Conservation (phyloP, 1,284 basidiomycete species). For the Leccinum fallax region DNA sequence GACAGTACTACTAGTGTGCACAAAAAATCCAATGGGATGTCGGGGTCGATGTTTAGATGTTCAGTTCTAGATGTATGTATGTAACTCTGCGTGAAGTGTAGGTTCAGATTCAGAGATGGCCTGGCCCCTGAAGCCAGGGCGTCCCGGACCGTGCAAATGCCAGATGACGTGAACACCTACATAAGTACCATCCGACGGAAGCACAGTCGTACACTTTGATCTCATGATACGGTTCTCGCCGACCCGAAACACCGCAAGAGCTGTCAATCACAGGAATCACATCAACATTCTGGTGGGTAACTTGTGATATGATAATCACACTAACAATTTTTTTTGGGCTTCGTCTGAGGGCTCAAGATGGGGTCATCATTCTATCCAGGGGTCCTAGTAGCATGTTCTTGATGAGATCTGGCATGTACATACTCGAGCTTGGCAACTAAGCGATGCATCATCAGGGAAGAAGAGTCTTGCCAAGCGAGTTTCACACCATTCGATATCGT, state of each 20-base stretch:
- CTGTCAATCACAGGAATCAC: background rate
- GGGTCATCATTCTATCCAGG: background rate
- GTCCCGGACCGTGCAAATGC: background rate
- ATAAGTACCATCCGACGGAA: background rate
- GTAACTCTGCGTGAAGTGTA: background rate
- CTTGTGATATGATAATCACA: background rate
- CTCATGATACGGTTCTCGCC: background rate
- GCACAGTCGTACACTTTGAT: background rate
- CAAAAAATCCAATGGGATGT: too few relatives aligned
- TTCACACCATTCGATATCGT: too few relatives aligned
- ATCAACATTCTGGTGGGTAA: background rate
- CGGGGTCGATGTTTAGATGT: too few relatives aligned
- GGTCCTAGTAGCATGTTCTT: background rate
- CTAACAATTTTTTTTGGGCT: too few relatives aligned
- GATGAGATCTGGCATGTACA: background rate
- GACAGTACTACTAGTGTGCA: too few relatives aligned
- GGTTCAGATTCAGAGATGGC: background rate
- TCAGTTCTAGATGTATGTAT: too few relatives aligned
- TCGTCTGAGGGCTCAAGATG: too few relatives aligned
- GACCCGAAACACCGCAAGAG: background rate
- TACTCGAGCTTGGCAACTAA: constrained; percentile 2
- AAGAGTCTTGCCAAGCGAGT: background rate
- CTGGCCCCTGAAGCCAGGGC: background rate
- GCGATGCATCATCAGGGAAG: too few relatives aligned
- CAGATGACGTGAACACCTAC: background rate